These are phyloP conservation scores for Waitea zeae DNA, from an alignment of 1,284 basidiomycete species.

Conservation along the genomic window DNA sequence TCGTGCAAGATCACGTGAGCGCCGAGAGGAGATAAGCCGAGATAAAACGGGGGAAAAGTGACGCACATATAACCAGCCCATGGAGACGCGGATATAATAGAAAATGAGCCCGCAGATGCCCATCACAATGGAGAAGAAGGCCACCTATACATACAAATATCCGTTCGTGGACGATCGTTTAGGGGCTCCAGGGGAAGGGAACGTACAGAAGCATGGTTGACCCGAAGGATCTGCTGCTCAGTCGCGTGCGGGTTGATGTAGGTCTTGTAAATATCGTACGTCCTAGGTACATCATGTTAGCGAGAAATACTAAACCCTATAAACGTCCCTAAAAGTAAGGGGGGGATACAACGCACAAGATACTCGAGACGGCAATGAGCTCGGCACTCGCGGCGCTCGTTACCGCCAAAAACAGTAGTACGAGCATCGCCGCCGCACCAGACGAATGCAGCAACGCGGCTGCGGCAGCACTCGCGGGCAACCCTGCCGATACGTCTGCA, in stretches of 20 bases:
- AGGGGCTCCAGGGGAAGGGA: not conserved
- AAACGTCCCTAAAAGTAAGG: too few relatives aligned
- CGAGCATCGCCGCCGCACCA: conserved; percentile 53
- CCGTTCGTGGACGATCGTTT: not conserved
- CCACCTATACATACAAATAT: conserved; percentile 27
- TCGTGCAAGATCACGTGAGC: too few relatives aligned
- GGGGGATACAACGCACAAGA: conserved; percentile 29
- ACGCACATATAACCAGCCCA: conserved; percentile 76
- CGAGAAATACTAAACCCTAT: too few relatives aligned
- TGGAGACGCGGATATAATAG: conserved; percentile 76
- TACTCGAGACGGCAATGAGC: conserved; percentile 71
- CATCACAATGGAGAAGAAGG: conserved; percentile 62
- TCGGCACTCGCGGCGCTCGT: conserved; percentile 82
- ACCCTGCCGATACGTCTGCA: conserved; percentile 63
- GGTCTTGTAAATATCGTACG: conserved; percentile 59
- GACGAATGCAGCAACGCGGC: conserved; percentile 62
- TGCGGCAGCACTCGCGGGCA: conserved; percentile 71
- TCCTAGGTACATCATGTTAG: too few relatives aligned
- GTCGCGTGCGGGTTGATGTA: conserved; percentile 44
- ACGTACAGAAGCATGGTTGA: conserved; percentile 1
- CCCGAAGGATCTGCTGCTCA: conserved; percentile 32
- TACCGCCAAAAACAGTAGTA: conserved; percentile 69
- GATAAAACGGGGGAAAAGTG: not conserved
- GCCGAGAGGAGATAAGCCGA: not conserved
- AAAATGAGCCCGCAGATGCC: conserved; percentile 75